Base-by-base conservation (phyloP, 164 flowering plant species). In the Liriodendron chinense region DNA sequence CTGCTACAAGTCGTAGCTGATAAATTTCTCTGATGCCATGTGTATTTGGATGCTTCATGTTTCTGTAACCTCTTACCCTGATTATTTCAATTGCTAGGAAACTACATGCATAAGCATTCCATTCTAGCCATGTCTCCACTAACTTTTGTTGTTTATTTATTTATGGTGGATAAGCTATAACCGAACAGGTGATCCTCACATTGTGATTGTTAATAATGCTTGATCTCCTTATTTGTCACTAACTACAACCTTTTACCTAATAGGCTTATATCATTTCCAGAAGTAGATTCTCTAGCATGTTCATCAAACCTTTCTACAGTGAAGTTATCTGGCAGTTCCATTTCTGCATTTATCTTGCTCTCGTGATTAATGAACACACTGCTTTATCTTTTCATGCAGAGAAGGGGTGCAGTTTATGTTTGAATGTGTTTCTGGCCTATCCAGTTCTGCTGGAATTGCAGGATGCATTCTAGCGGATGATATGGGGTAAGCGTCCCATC, bases 351-450 rank as follows among this genome's bases (percentile, higher is more conserved):
- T 34, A 34, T 34, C 43, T 34, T 34, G 43, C 43, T 34, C 43
- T 34, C 43, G 7, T 34, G 43, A 7, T 34, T 34, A 34, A 34
- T 34, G 43, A 34, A 34, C 43, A 34, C 3, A 34, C 43, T 34
- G 43, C 43, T 69, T 79, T 25, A 25, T 47, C 3, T 76, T 79
- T 79, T 26, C 43, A 13, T 85, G 86, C 92, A 96, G 99, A 78
- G 99, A 96, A 86, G 99, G 99, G 26, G 99, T 96, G 73, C 98
- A 91, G 81, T 96, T 96, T 83, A 94, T 96, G 98, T 96, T 94
- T 78, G 96, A 90, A 22, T 96, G 98, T 78, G 91, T 96, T 79
- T 87, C 97, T 12, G 99, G 98, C 43, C 64, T 90, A 69, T 76
- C 76, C 26, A 81, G 83, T 71, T 48, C 88, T 59, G 77, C 83